Conservation (phyloP, 345 rosid genomes). For the Mangifera indica region DNA sequence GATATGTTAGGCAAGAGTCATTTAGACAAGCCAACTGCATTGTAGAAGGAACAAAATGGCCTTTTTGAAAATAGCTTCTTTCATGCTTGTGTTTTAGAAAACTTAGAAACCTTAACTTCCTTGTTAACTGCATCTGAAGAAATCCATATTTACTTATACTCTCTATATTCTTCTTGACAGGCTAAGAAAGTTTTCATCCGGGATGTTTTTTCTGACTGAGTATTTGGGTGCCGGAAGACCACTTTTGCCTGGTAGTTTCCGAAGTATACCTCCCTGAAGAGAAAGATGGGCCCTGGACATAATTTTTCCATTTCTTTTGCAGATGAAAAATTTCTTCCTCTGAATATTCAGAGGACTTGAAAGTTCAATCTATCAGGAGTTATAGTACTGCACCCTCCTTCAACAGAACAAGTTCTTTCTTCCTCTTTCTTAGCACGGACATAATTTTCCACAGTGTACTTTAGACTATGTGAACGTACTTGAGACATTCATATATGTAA, state of each 20-base stretch:
- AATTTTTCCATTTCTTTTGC: background rate
- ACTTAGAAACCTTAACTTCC: background rate
- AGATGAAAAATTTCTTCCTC: background rate
- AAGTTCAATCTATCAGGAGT: background rate
- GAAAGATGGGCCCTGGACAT: slow-evolving; percentile 12
- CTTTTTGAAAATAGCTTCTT: background rate
- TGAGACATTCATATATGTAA: background rate
- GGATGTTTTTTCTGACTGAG: slow-evolving; percentile 56
- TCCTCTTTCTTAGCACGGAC: background rate
- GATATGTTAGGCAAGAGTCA: background rate
- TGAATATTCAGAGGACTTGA: background rate
- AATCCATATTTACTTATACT: slow-evolving; percentile 14
- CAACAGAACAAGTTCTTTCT: background rate
- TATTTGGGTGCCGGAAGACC: slow-evolving; percentile 6
- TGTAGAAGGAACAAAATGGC: background rate
- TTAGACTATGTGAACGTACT: background rate
- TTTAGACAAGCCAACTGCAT: background rate
- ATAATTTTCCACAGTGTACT: slow-evolving; percentile 9
- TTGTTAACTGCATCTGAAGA: slow-evolving; percentile 1
- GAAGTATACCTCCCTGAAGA: background rate
- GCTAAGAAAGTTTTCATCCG: slow-evolving; percentile 62
- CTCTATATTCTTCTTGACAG: slow-evolving; percentile 36
- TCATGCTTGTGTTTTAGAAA: background rate
- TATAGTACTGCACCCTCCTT: background rate
- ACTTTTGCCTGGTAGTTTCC: background rate